These are phyloP conservation scores for Rhizoclosmatium globosum DNA, from an alignment of 192 early-diverging fungal genomes.

Conservation along the genomic window DNA sequence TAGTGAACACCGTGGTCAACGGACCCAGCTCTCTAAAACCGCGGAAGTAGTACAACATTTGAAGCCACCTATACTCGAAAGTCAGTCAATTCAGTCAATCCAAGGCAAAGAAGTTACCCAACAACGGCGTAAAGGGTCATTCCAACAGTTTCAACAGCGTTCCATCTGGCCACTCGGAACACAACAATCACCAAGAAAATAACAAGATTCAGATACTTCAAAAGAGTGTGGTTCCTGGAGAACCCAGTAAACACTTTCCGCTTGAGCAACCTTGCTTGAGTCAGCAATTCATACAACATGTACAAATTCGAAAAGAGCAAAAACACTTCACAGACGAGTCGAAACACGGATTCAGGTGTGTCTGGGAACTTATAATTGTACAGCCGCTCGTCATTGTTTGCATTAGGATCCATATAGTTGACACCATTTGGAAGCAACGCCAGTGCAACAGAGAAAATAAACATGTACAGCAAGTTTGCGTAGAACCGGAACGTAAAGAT, in stretches of 20 bases:
- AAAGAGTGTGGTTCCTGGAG: constrained; percentile 11
- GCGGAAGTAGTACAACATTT: constrained; percentile 29
- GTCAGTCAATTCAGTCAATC: neutral
- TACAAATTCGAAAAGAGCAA: constrained; percentile 16
- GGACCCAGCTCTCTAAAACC: constrained; percentile 29
- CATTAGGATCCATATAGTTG: neutral
- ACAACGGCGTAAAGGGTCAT: constrained; percentile 12
- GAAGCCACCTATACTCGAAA: constrained; percentile 14
- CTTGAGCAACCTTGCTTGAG: neutral
- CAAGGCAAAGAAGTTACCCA: constrained; percentile 4
- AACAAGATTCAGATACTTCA: constrained; percentile 30
- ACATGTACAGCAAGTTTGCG: constrained; percentile 20
- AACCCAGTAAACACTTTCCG: constrained; percentile 20
- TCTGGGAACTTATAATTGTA: neutral
- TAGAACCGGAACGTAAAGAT: constrained; percentile 32
- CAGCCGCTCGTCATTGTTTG: neutral
- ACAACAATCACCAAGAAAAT: constrained; percentile 17
- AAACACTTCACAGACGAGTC: constrained; percentile 22
- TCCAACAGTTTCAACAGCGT: neutral
- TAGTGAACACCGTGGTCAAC: constrained; percentile 20
- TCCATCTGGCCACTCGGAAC: constrained; percentile 1
- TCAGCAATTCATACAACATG: neutral
- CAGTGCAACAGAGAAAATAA: constrained; percentile 22
- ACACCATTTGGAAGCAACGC: constrained; percentile 24
- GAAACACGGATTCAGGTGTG: neutral